A percentile compares a stretch with the other conserved stretches of the same genome.
These are phyloP conservation scores for Mycosarcoma mackinlayi DNA, from an alignment of 1,284 basidiomycete genomes.

Conservation along the genomic window DNA sequence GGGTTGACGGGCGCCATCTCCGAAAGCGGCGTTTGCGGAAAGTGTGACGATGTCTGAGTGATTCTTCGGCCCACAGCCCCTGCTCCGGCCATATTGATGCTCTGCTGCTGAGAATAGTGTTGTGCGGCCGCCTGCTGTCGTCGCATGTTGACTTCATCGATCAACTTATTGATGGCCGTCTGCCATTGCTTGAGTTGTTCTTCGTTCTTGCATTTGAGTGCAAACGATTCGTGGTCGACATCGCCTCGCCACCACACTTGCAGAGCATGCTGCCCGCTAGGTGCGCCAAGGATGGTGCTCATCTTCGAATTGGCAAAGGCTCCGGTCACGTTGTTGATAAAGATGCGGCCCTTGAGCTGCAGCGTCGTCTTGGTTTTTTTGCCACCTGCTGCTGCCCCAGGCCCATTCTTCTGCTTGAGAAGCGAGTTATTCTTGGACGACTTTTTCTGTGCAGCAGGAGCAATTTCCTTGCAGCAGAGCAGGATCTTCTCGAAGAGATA, in stretches of 20 bases:
- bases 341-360: constrained; percentile 94
- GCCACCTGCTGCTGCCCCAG: constrained; percentile 14
- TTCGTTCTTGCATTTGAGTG: constrained; percentile 89
- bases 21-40: constrained; percentile 60
- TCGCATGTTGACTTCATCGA: constrained; percentile 72
- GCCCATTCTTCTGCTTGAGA: constrained; percentile 51
- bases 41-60: constrained; percentile 47
- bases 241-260: constrained; percentile 95
- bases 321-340: constrained; percentile 93
- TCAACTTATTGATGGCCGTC: constrained; percentile 84
- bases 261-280: constrained; percentile 70
- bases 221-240: constrained; percentile 88
- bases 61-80: constrained; percentile 51
- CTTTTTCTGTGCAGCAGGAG: constrained; percentile 70
- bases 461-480: constrained; percentile 91
- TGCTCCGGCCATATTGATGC: constrained; percentile 58
- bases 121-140: constrained; percentile 48
- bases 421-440: constrained; percentile 58
- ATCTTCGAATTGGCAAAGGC: constrained; percentile 71
- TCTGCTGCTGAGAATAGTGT: constrained; percentile 45
- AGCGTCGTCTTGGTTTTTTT: constrained; percentile 75
- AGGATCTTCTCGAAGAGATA: constrained; percentile 99
- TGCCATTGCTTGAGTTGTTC: constrained; percentile 95
- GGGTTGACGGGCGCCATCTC: constrained; percentile 55
- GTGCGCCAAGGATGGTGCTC: constrained; percentile 42